Evolutionary conservation across 192 early-diverging fungal genomes (phyloP).

Genomic region (Neocallimastix lanati): DNA sequence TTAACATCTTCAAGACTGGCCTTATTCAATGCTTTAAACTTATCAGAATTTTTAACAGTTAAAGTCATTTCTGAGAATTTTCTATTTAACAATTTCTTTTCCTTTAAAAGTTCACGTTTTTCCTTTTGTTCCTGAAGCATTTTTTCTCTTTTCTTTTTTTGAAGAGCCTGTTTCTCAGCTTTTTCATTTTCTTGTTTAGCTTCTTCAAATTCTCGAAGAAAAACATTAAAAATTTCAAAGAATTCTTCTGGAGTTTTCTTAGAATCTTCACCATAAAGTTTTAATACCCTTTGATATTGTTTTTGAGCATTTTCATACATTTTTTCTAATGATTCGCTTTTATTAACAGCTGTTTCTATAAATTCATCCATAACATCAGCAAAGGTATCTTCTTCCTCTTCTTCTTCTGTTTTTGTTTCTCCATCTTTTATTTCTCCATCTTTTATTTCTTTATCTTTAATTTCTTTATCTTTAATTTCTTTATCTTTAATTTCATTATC

Average conservation of each 20-base stretch:
- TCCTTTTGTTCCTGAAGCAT: neutral
- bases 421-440: neutral
- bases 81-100: neutral
- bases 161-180: neutral
- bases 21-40: neutral
- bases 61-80: neutral
- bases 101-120: neutral
- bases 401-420: neutral
- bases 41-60: neutral
- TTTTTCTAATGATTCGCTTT: neutral
- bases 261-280: conserved; percentile 1
- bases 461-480: neutral
- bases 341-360: neutral
- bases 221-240: neutral
- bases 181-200: neutral
- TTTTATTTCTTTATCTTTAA: neutral
- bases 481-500: neutral
- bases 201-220: neutral
- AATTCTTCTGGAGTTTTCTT: conserved; percentile 2
- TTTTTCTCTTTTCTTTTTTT: neutral
- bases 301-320: neutral
- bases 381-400: neutral
- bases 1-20: neutral
- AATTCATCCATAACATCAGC: neutral
- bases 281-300: neutral